A percentile compares a stretch with the other conserved stretches of the same genome.
phyloP scores from a whole-genome alignment of 768 basidiomycete species.

The Galerina sulciceps region DNA sequence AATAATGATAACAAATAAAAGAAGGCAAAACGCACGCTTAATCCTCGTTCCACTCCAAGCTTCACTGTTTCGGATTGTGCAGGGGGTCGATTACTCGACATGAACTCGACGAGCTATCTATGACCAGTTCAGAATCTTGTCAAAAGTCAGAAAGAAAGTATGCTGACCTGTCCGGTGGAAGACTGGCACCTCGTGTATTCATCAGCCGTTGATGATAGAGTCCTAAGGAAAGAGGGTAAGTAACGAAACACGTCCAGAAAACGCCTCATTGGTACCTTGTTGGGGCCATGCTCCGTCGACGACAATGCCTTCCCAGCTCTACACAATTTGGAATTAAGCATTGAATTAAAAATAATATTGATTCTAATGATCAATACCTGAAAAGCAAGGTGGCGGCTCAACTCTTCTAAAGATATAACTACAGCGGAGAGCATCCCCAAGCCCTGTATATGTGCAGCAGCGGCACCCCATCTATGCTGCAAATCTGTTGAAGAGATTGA shows the following conservation, averaged over 20 bases:
- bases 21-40: conserved; percentile 41
- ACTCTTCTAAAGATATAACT: conserved; percentile 64
- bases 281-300: conserved; percentile 91
- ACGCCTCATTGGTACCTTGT: conserved; percentile 51
- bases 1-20: not conserved
- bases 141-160: not conserved
- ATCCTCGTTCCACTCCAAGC: conserved; percentile 59
- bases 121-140: not conserved
- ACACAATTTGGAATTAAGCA: not conserved
- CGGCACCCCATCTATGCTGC: conserved; percentile 97
- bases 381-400: no score
- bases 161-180: conserved; percentile 84
- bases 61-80: conserved; percentile 76
- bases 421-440: conserved; percentile 53
- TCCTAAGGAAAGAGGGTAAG: conserved; percentile 48
- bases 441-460: conserved; percentile 60
- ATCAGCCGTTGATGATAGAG: conserved; percentile 93
- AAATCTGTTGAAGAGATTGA: conserved; percentile 55
- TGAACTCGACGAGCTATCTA: conserved; percentile 78
- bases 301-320: no score
- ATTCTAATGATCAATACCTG: conserved; percentile 50
- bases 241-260: not conserved
- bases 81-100: conserved; percentile 87
- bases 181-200: conserved; percentile 99
- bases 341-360: not conserved